Evolutionary conservation across 306 rosid genomes (phyloP).

Genomic region (Quercus robur): DNA sequence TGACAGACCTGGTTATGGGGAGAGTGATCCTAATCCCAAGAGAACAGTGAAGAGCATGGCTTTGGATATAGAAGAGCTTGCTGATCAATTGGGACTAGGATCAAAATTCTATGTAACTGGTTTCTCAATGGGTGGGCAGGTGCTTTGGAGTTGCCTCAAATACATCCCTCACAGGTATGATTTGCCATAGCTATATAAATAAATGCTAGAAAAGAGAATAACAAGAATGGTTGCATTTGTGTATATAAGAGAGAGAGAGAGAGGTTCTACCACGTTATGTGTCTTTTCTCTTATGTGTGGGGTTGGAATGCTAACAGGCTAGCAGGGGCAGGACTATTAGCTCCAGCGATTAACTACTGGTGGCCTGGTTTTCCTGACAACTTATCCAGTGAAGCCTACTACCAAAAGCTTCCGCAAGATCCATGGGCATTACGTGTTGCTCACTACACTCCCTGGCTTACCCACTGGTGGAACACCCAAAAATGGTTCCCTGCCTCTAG

Average conservation of each 20-base stretch:
- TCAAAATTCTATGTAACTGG: slow-evolving; percentile 74
- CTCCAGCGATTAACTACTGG: slow-evolving; percentile 80
- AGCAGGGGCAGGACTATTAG: slow-evolving; percentile 68
- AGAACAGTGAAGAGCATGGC: slow-evolving; percentile 67
- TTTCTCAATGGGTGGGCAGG: slow-evolving; percentile 81
- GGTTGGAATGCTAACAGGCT: slow-evolving; percentile 45
- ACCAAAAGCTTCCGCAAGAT: slow-evolving; percentile 36
- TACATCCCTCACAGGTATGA: slow-evolving; percentile 82
- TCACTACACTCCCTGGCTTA: slow-evolving; percentile 80
- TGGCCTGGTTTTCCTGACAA: slow-evolving; percentile 78
- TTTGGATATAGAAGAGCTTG: slow-evolving; percentile 81
- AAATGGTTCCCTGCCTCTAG: slow-evolving; percentile 62
- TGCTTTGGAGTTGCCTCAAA: slow-evolving; percentile 73
- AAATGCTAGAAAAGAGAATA: not conserved
- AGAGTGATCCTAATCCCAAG: slow-evolving; percentile 90
- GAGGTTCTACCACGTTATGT: not conserved
- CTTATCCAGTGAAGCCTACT: slow-evolving; percentile 50
- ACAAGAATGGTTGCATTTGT: not conserved
- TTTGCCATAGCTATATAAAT: slow-evolving; percentile 3
- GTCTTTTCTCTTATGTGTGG: slow-evolving; percentile 6
- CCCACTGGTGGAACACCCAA: slow-evolving; percentile 93
- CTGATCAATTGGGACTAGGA: slow-evolving; percentile 73
- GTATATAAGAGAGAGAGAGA: not conserved
- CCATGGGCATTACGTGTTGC: slow-evolving; percentile 75
- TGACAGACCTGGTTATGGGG: slow-evolving; percentile 95